Evolutionary conservation across 1,139 yeast genomes (phyloP).

Genomic region (Taphrina betulina): DNA sequence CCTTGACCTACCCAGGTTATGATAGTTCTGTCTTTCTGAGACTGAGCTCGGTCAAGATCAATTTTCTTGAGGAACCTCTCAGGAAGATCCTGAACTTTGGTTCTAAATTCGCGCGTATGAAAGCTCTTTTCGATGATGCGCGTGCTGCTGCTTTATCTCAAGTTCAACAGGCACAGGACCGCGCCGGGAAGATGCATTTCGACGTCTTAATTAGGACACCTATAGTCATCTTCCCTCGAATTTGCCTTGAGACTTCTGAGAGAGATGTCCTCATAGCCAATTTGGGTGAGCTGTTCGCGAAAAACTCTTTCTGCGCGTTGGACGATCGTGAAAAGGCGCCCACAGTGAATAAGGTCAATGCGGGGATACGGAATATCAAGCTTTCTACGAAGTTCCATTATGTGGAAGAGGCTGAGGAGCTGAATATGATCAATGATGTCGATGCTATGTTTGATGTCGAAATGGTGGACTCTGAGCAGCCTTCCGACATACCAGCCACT

Average conservation of each 20-base stretch:
- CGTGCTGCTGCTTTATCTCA: conserved; percentile 77
- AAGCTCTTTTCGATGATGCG: conserved; percentile 79
- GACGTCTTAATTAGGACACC: conserved; percentile 78
- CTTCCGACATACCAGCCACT: conserved; percentile 53
- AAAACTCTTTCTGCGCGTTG: conserved; percentile 55
- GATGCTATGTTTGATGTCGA: conserved; percentile 65
- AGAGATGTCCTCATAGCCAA: conserved; percentile 69
- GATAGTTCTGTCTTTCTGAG: conserved; percentile 63
- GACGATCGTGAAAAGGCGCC: conserved; percentile 39
- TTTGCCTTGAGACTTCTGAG: conserved; percentile 45
- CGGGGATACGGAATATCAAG: conserved; percentile 72
- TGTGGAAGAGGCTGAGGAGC: conserved; percentile 51
- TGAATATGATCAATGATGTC: conserved; percentile 68
- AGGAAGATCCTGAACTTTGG: conserved; percentile 65
- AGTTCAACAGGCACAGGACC: conserved; percentile 63
- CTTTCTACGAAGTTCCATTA: conserved; percentile 62
- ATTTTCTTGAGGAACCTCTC: conserved; percentile 79
- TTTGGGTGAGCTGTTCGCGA: conserved; percentile 78
- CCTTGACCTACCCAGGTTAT: conserved; percentile 48
- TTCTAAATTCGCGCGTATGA: conserved; percentile 79
- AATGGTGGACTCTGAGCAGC: conserved; percentile 51
- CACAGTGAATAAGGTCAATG: conserved; percentile 54
- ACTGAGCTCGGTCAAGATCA: conserved; percentile 71
- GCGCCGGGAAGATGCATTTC: conserved; percentile 60
- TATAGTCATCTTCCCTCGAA: conserved; percentile 70